Conservation (phyloP, 169 alveolate species). For the Plasmodium blacklocki region DNA sequence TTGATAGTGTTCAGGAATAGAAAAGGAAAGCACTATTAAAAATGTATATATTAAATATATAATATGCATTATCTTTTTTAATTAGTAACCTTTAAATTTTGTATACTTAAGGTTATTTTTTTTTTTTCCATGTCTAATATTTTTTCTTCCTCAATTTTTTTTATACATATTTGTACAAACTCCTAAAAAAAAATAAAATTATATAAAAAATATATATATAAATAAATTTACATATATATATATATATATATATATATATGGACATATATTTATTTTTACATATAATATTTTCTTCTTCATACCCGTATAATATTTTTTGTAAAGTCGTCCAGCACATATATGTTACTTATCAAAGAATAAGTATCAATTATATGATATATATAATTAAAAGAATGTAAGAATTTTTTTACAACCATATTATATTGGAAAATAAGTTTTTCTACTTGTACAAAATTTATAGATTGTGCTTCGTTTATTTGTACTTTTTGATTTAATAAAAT, state of each 20-base stretch:
- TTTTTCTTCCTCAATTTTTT: conserved; percentile 68
- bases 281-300: background rate
- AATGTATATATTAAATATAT: too few relatives aligned
- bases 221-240: background rate
- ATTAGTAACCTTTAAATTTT: conserved; percentile 61
- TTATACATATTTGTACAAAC: conserved; percentile 61
- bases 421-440: conserved; percentile 34
- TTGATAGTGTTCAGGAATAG: too few relatives aligned
- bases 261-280: background rate
- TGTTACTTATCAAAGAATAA: conserved; percentile 46
- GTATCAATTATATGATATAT: conserved; percentile 52
- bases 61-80: background rate
- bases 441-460: background rate
- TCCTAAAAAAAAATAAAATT: conserved; percentile 24
- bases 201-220: background rate
- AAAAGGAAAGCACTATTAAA: too few relatives aligned
- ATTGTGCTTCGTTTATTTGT: conserved; percentile 10
- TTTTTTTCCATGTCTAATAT: conserved; percentile 56
- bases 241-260: background rate
- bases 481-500: conserved; percentile 52
- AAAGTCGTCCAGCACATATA: conserved; percentile 25
- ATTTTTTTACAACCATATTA: conserved; percentile 34
- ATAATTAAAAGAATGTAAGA: conserved; percentile 24
- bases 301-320: conserved; percentile 64
- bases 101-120: conserved; percentile 43